Conservation (phyloP, 768 basidiomycete species). For the Crassisporium funariophilum region DNA sequence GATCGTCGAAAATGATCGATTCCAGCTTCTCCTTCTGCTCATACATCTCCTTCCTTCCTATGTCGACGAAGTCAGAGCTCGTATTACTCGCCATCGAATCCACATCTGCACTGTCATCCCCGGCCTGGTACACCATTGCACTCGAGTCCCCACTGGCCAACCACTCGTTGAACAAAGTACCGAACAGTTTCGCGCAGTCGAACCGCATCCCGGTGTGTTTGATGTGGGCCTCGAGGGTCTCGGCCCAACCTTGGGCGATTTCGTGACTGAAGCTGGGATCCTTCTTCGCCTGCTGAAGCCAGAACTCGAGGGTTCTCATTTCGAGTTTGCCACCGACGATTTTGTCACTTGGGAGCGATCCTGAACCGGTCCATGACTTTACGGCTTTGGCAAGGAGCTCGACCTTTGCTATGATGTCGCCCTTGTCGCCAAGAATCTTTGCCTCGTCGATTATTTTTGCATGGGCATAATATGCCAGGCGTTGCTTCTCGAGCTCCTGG, state of each 20-base stretch:
- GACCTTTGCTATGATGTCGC: constrained; percentile 28
- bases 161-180: constrained; percentile 47
- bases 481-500: constrained; percentile 44
- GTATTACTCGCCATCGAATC: constrained; percentile 8
- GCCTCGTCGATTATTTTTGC: constrained; percentile 32
- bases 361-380: constrained; percentile 38
- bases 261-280: constrained; percentile 42
- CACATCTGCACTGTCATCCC: constrained; percentile 5
- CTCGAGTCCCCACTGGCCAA: constrained; percentile 43
- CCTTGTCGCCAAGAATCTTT: constrained; percentile 21
- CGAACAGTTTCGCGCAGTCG: constrained; percentile 43
- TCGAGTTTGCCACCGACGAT: constrained; percentile 23
- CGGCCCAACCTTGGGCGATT: constrained; percentile 38
- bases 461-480: constrained; percentile 35
- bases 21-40: constrained; percentile 42
- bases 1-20: constrained; percentile 43
- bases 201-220: constrained; percentile 37
- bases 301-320: constrained; percentile 29
- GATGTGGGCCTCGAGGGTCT: constrained; percentile 42
- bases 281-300: constrained; percentile 41
- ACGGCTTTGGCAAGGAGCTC: constrained; percentile 37
- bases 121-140: constrained; percentile 25
- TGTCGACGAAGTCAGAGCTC: constrained; percentile 25
- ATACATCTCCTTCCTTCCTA: constrained; percentile 43
- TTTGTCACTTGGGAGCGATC: constrained; percentile 19